These are phyloP conservation scores for Globisporangium paroecandrum DNA, from an alignment of 352 stramenopile genomes.

Conservation along the genomic window DNA sequence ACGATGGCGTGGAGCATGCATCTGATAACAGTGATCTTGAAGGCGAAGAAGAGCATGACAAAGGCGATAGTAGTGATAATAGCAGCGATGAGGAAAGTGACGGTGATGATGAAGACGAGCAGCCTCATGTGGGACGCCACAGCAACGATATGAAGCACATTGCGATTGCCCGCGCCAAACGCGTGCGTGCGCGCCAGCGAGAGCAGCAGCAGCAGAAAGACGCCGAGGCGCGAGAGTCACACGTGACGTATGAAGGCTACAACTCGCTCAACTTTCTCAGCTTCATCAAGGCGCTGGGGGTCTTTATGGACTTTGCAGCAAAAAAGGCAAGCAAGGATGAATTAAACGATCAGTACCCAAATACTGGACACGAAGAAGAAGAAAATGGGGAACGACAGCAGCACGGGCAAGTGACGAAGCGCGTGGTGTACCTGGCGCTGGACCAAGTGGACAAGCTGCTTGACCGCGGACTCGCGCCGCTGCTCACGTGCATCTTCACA, in stretches of 20 bases:
- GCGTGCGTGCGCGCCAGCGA: neutral
- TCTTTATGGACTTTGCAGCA: slow-evolving; percentile 35
- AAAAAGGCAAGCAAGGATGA: neutral
- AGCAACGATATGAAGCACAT: neutral
- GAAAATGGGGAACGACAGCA: neutral
- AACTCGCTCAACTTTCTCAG: slow-evolving; percentile 64
- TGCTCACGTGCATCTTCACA: slow-evolving; percentile 64
- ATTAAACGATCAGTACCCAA: neutral
- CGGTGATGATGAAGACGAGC: neutral
- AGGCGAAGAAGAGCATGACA: neutral
- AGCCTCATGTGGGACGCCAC: neutral
- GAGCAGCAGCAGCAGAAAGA: slow-evolving; percentile 12
- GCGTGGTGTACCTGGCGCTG: slow-evolving; percentile 55
- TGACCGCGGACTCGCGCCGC: slow-evolving; percentile 42
- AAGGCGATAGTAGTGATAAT: neutral
- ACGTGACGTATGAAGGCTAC: slow-evolving; percentile 30
- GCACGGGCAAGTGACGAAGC: slow-evolving; percentile 4
- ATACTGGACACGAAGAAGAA: neutral
- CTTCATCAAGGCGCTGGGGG: slow-evolving; percentile 62
- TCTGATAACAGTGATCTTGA: neutral
- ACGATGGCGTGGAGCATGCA: neutral
- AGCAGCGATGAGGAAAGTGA: neutral
- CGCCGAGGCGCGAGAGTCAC: neutral
- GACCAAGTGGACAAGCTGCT: slow-evolving; percentile 71
- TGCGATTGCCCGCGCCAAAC: neutral